A percentile compares a stretch with the other conserved stretches of the same genome.
Conservation (phyloP, 148 eudicot genomes). For the Arbutus unedo region DNA sequence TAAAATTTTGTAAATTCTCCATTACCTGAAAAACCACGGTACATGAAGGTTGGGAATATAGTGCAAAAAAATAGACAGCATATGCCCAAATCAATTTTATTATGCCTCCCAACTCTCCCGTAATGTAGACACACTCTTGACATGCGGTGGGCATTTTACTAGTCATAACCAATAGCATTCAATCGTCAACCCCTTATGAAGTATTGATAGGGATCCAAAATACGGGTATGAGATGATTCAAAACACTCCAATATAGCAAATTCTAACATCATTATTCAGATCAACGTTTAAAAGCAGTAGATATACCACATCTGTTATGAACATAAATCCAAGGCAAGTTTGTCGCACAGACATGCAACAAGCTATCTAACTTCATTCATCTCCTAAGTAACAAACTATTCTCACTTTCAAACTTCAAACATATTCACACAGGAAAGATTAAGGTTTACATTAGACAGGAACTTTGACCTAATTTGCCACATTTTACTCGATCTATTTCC, state of each 20-base stretch:
- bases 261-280: background rate
- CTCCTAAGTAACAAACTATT: background rate
- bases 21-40: conserved; percentile 53
- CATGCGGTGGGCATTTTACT: background rate
- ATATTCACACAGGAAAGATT: background rate
- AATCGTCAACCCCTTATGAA: background rate
- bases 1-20: conserved; percentile 70
- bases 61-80: background rate
- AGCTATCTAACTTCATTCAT: background rate
- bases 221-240: background rate
- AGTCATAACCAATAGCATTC: background rate
- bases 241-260: background rate
- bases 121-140: background rate
- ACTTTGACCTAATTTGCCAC: background rate
- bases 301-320: background rate
- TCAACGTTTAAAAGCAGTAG: background rate
- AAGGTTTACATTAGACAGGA: background rate
- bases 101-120: background rate
- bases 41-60: background rate
- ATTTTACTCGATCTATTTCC: background rate
- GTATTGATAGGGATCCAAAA: background rate
- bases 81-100: background rate
- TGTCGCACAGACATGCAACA: background rate
- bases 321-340: background rate
- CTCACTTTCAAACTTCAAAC: background rate